Evolutionary conservation across 768 basidiomycete species (phyloP).

Genomic region (Chalciporus pseudorubinellus): DNA sequence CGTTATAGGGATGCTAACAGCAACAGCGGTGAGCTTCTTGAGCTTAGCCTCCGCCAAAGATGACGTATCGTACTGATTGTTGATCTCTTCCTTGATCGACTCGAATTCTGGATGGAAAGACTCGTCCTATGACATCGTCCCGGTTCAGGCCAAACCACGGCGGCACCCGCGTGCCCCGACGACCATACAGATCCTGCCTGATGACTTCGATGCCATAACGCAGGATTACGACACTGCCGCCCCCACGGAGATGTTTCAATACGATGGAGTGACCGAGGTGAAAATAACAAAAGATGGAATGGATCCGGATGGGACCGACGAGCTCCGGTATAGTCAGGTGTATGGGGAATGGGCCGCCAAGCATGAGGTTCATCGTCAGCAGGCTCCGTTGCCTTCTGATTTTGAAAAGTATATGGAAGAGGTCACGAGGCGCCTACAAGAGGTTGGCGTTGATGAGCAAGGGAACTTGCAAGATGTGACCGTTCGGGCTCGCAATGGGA

Average conservation of each 20-base stretch:
- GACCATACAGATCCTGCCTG: slow-evolving; percentile 30
- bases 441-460: slow-evolving; percentile 31
- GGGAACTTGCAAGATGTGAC: slow-evolving; percentile 22
- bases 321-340: slow-evolving; percentile 26
- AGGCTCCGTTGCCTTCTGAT: slow-evolving; percentile 22
- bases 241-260: slow-evolving; percentile 22
- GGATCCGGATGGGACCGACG: slow-evolving; percentile 3
- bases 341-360: slow-evolving; percentile 34
- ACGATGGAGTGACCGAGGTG: slow-evolving; percentile 26
- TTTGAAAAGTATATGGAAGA: slow-evolving; percentile 30
- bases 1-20: slow-evolving; percentile 24
- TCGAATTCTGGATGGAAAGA: slow-evolving; percentile 17
- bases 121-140: slow-evolving; percentile 33
- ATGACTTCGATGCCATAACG: slow-evolving; percentile 32
- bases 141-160: slow-evolving; percentile 13
- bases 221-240: slow-evolving; percentile 27
- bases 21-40: slow-evolving; percentile 27
- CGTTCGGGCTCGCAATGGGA: slow-evolving; percentile 10
- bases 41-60: neutral
- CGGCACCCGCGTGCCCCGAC: slow-evolving; percentile 32
- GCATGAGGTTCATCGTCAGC: slow-evolving; percentile 26
- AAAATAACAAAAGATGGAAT: slow-evolving; percentile 12
- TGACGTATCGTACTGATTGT: slow-evolving; percentile 8
- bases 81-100: slow-evolving; percentile 16
- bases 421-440: slow-evolving; percentile 36